These are phyloP conservation scores for Malassezia furfur DNA, from an alignment of 1,284 basidiomycete species.

Conservation along the genomic window DNA sequence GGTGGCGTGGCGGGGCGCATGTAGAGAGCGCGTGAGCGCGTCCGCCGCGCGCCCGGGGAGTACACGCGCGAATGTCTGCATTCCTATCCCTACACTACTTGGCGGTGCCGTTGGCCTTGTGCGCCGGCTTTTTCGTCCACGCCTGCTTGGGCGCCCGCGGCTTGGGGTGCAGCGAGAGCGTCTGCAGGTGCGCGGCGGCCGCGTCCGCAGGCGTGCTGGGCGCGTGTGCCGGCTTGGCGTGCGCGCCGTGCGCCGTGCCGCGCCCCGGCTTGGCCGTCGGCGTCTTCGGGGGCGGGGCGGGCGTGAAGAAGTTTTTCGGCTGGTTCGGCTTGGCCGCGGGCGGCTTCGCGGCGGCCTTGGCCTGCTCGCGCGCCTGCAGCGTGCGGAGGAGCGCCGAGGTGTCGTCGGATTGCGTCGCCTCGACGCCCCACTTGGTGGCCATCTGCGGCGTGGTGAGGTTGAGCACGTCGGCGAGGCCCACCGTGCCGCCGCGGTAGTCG, in stretches of 20 bases:
- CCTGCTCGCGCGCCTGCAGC: not conserved
- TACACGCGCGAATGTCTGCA: no score
- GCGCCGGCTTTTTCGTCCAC: not conserved
- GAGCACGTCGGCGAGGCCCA: constrained; percentile 33
- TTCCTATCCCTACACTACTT: not conserved
- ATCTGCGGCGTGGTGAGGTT: constrained; percentile 43
- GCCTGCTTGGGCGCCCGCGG: not conserved
- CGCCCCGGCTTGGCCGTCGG: not conserved
- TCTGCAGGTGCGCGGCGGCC: constrained; percentile 4
- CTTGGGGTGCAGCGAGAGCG: constrained; percentile 2
- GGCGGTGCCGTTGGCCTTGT: not conserved
- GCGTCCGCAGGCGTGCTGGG: not conserved
- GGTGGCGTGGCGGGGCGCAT: no score
- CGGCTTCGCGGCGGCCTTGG: not conserved
- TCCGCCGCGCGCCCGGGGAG: no score
- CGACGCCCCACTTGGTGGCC: constrained; percentile 16
- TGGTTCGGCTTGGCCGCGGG: not conserved
- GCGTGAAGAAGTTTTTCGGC: constrained; percentile 3
- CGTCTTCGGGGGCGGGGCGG: not conserved
- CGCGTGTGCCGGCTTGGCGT: not conserved
- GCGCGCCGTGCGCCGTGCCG: not conserved
- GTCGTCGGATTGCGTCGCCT: not conserved
- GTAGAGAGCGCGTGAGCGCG: no score
- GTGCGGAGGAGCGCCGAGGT: constrained; percentile 10
- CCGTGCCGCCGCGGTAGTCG: constrained; percentile 28